Conservation (phyloP, 2,329 filamentous ascomycete genomes). For the Thermothelomyces thermophilus region DNA sequence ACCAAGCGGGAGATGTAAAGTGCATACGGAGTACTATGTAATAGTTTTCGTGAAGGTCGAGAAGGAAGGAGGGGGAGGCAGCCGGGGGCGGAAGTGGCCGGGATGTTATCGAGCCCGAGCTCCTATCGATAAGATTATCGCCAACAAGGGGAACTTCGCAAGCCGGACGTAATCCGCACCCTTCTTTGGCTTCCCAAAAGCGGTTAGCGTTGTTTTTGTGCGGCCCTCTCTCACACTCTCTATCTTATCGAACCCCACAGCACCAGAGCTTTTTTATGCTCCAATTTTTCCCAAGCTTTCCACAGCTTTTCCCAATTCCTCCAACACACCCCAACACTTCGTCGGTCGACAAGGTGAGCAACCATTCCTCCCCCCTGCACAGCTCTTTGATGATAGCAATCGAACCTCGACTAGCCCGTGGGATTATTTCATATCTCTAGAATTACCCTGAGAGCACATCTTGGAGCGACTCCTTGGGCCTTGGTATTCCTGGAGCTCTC, state of each 20-base stretch:
- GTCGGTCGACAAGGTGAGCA: constrained; percentile 27
- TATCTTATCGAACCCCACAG: constrained; percentile 21
- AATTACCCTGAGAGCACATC: constrained; percentile 50
- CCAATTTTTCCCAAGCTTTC: constrained; percentile 22
- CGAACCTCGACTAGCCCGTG: constrained; percentile 56
- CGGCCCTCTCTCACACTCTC: not conserved
- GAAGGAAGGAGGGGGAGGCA: constrained; percentile 7
- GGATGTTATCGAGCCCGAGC: constrained; percentile 17
- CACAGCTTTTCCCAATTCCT: constrained; percentile 19
- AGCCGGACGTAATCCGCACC: too few species aligned
- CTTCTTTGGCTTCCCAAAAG: too few species aligned
- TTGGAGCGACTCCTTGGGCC: constrained; percentile 16
- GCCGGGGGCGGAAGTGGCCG: constrained; percentile 20
- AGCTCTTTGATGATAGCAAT: constrained; percentile 46
- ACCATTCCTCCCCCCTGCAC: constrained; percentile 3
- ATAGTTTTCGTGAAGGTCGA: too few species aligned
- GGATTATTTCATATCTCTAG: constrained; percentile 44
- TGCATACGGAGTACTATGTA: too few species aligned
- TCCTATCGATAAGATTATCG: constrained; percentile 22
- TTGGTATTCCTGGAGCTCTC: constrained; percentile 1
- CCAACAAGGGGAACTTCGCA: not conserved
- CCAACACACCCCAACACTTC: constrained; percentile 15
- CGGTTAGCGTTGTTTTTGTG: not conserved
- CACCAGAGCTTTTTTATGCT: constrained; percentile 18
- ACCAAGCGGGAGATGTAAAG: not conserved